Percentiles rank a stretch among this genome's conserved stretches.
phyloP scores from a whole-genome alignment of 2,329 filamentous ascomycete genomes.

The Fusarium camptoceras region DNA sequence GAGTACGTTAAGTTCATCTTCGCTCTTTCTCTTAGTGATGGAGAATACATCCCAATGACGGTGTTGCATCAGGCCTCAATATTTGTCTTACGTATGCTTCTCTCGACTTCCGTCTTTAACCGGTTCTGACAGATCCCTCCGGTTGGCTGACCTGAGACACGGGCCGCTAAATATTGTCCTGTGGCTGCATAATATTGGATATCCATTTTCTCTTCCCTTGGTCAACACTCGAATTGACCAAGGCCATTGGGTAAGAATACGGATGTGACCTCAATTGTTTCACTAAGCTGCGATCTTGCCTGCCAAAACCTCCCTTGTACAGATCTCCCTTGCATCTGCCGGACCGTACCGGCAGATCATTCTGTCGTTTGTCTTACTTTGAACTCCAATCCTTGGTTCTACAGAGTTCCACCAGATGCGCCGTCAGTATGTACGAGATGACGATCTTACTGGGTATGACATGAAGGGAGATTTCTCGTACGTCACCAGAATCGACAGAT shows the following conservation, averaged over 20 bases:
- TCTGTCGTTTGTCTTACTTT: background rate
- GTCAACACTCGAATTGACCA: fast-evolving
- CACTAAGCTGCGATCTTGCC: background rate
- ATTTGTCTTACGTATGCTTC: background rate
- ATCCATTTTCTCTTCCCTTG: background rate
- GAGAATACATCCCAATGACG: background rate
- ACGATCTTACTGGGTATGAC: fast-evolving
- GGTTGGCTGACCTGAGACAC: constrained; percentile 22
- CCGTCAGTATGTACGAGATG: background rate
- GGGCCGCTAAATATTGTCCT: background rate
- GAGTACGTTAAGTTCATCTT: background rate
- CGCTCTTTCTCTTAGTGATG: background rate
- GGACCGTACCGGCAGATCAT: background rate
- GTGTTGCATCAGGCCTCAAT: background rate
- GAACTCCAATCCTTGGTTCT: background rate
- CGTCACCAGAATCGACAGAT: background rate
- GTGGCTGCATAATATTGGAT: background rate
- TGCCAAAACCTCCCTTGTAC: fast-evolving
- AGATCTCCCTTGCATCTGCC: background rate
- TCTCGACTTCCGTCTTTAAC: fast-evolving
- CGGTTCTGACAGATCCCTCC: background rate
- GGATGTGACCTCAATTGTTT: constrained; percentile 15
- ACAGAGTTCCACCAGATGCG: background rate
- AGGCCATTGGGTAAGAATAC: background rate
- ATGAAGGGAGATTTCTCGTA: background rate